Base-by-base conservation (phyloP, 2,329 filamentous ascomycete species). In the Endothia cerciana region DNA sequence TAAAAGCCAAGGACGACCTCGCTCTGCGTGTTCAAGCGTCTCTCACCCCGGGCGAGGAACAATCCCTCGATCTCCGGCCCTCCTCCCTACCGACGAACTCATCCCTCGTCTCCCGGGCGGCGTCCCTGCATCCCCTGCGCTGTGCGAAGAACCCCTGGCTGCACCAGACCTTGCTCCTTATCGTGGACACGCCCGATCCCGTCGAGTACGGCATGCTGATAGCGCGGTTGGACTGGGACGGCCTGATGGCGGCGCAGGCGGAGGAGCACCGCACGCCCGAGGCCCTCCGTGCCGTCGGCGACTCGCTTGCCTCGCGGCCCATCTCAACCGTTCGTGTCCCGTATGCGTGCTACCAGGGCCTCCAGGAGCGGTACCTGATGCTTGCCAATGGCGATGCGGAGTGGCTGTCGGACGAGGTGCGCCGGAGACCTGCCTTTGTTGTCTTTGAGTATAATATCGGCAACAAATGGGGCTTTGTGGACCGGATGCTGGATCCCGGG, bases 161-260 rank as follows among this genome's bases (percentile, higher is more conserved):
- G 3, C 22, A 51, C 47, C 1, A 5, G n/a, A 51, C 11, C 7
- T 25, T 51, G 47, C 13, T 51, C 28, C 10, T 51, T 11, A 30
- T 51, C 47, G n/a, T 51, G 19, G 47, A 51, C 4, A 51, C 47
- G 3, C 17, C 47, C 22, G 22, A 51, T 30, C 47, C 47, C 47
- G 22, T 51, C 28, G 47, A 51, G 47, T 25, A 51, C 47, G 47
- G 47, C n/a, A 51, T 51, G 47, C 47, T 51, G n/a, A 51, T 51
- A n/a, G 47, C 28, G 11, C 47, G 22, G 15, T 6, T 51, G 3
- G 47, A 28, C 15, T 51, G 47, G 47, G 22, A 19, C n/a, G 47
- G 47, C 13, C 47, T 30, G 4, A 51, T n/a, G n/a, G 22, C 6
- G 10, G n/a, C n/a, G n/a, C n/a, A n/a, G n/a, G n/a, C n/a, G n/a